A percentile compares a stretch with the other conserved stretches of the same genome.
Evolutionary conservation across 192 early-diverging fungal genomes (phyloP).

Genomic region (Dissophora globulifera): DNA sequence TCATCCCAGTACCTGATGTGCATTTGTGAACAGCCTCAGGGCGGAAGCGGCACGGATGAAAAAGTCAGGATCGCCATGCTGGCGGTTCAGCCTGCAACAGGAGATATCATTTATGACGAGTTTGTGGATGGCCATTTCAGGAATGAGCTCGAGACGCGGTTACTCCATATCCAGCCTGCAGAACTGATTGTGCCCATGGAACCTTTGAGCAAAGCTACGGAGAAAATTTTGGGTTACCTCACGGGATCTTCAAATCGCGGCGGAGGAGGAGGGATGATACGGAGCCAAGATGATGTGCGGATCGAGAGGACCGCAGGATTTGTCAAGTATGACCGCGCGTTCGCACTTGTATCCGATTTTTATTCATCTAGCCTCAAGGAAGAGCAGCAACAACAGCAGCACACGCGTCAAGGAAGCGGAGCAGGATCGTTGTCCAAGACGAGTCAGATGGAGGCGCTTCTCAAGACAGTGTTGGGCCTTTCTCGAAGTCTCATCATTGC

Average conservation of each 20-base stretch:
- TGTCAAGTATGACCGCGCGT: constrained; percentile 57
- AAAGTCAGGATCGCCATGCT: constrained; percentile 59
- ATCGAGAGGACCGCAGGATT: constrained; percentile 65
- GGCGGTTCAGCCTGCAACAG: constrained; percentile 73
- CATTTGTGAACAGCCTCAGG: constrained; percentile 55
- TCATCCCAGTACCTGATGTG: constrained; percentile 62
- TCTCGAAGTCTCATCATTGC: constrained; percentile 37
- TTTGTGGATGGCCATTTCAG: constrained; percentile 73
- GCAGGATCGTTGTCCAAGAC: neutral
- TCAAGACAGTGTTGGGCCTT: constrained; percentile 32
- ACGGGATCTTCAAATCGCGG: constrained; percentile 24
- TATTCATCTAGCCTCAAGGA: constrained; percentile 45
- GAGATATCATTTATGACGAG: constrained; percentile 76
- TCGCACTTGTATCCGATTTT: constrained; percentile 57
- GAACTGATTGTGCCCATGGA: constrained; percentile 71
- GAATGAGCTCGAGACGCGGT: constrained; percentile 73
- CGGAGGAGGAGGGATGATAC: neutral
- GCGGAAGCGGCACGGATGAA: constrained; percentile 58
- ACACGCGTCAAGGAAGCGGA: neutral
- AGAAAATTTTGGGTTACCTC: constrained; percentile 59
- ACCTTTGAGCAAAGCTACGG: constrained; percentile 64
- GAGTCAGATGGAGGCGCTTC: constrained; percentile 35
- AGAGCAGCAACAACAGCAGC: constrained; percentile 11
- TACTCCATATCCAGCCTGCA: constrained; percentile 71
- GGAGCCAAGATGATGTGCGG: constrained; percentile 56